These are phyloP conservation scores for Hansfordia pulvinata DNA, from an alignment of 2,329 filamentous ascomycete species.

Conservation along the genomic window DNA sequence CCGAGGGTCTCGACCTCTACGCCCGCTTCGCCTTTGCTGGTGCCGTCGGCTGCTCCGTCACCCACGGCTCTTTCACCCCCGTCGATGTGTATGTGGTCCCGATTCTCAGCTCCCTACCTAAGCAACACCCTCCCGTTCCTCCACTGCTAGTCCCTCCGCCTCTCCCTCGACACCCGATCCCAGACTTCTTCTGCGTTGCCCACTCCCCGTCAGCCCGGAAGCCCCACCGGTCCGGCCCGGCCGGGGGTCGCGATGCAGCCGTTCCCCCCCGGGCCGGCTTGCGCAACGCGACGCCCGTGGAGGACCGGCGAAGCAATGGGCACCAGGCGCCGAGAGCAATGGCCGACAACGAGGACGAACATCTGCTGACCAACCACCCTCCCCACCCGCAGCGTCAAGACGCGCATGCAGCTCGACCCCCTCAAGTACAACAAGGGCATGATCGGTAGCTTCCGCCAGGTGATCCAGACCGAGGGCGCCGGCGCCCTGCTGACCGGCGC, in stretches of 20 bases:
- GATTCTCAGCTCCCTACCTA: conserved; percentile 1
- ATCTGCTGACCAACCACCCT: no score
- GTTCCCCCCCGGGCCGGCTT: neutral
- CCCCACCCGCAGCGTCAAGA: conserved; percentile 13
- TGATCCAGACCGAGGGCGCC: conserved; percentile 8
- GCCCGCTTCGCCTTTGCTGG: conserved; percentile 88
- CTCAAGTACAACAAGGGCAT: conserved; percentile 11
- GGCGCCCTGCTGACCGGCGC: conserved; percentile 11
- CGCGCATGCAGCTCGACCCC: conserved; percentile 12
- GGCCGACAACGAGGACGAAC: no score
- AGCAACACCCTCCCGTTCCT: neutral
- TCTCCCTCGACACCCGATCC: no score
- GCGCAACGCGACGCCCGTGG: no score
- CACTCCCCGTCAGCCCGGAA: neutral
- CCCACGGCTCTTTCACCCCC: conserved; percentile 85
- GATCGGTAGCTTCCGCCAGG: conserved; percentile 10
- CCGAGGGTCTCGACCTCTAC: no score
- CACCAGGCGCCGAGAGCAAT: no score
- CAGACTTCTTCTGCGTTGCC: no score
- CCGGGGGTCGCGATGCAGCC: no score
- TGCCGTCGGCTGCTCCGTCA: conserved; percentile 90
- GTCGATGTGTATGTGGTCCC: conserved; percentile 79
- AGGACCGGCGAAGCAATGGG: no score
- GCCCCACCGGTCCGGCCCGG: no score
- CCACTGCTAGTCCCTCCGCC: no score